These are phyloP conservation scores for Phytomonas sp. DNA, from an alignment of 208 protist species.

Conservation along the genomic window DNA sequence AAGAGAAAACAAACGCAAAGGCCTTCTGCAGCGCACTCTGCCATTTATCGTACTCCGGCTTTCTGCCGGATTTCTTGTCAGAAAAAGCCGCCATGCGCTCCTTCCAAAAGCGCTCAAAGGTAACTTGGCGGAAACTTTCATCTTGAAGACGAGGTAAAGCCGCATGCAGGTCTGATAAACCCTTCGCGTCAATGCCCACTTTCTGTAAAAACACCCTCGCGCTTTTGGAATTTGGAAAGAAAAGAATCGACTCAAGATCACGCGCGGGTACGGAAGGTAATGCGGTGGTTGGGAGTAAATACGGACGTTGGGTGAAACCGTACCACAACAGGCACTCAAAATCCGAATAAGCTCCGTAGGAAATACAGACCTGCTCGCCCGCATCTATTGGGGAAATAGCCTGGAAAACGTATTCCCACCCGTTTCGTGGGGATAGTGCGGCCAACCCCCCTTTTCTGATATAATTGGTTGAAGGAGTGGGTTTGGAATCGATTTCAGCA, in stretches of 20 bases:
- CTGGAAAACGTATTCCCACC: conserved; percentile 50
- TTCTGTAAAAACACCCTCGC: background rate
- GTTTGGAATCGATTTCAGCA: conserved; percentile 3
- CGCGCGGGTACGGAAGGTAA: conserved; percentile 4
- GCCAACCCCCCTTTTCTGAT: background rate
- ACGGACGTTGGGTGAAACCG: conserved; percentile 75
- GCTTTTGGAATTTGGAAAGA: background rate
- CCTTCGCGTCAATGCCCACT: background rate
- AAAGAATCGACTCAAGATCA: background rate
- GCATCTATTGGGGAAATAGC: conserved; percentile 21
- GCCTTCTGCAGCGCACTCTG: conserved; percentile 29
- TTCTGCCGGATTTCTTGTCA: background rate
- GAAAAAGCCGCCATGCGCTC: background rate
- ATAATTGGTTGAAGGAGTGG: background rate
- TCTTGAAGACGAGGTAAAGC: background rate
- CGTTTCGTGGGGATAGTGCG: conserved; percentile 15
- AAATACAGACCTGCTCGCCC: conserved; percentile 66
- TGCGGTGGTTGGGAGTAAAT: conserved; percentile 29
- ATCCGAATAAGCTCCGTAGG: conserved; percentile 85
- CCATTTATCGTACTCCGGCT: conserved; percentile 29
- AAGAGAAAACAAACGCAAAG: conserved; percentile 53
- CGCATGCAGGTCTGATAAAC: background rate
- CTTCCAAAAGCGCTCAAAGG: background rate
- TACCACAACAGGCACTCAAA: conserved; percentile 87
- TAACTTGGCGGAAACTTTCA: background rate